Evolutionary conservation across 345 rosid genomes (phyloP).

Genomic region (Theobroma cacao): DNA sequence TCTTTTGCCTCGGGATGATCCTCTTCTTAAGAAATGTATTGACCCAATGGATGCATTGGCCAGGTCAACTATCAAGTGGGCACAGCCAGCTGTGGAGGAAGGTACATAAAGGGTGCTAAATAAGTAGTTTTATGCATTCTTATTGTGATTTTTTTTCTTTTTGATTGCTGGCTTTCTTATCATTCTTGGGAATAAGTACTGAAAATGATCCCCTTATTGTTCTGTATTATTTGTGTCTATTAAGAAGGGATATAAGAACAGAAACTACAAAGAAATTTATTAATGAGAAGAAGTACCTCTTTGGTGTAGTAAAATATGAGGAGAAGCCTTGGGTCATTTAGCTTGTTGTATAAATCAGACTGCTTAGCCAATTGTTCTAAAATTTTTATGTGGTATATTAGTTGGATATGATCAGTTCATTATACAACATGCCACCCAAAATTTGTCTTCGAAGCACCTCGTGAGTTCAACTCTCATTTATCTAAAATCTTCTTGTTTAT

Average conservation of each 20-base stretch:
- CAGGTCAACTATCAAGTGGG: constrained; percentile 53
- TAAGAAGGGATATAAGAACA: background rate
- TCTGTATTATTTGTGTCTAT: background rate
- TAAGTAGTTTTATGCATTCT: background rate
- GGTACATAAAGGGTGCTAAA: background rate
- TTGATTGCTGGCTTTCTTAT: background rate
- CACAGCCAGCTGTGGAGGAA: constrained; percentile 17
- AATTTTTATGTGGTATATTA: background rate
- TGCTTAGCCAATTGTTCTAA: background rate
- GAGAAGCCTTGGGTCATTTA: background rate
- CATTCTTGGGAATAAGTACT: background rate
- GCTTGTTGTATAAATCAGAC: background rate
- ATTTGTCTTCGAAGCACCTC: background rate
- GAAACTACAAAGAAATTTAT: background rate
- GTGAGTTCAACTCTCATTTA: background rate
- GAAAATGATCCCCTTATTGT: background rate
- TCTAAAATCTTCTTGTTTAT: background rate
- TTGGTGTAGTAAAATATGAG: background rate
- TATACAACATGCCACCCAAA: background rate
- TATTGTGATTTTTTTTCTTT: background rate
- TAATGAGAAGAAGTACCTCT: background rate
- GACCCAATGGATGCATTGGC: constrained; percentile 67
- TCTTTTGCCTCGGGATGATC: constrained; percentile 53
- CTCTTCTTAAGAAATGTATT: constrained; percentile 52
- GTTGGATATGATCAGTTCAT: background rate